These are phyloP conservation scores for Lachancea thermotolerans DNA, from an alignment of 805 yeast genomes.

Conservation along the genomic window DNA sequence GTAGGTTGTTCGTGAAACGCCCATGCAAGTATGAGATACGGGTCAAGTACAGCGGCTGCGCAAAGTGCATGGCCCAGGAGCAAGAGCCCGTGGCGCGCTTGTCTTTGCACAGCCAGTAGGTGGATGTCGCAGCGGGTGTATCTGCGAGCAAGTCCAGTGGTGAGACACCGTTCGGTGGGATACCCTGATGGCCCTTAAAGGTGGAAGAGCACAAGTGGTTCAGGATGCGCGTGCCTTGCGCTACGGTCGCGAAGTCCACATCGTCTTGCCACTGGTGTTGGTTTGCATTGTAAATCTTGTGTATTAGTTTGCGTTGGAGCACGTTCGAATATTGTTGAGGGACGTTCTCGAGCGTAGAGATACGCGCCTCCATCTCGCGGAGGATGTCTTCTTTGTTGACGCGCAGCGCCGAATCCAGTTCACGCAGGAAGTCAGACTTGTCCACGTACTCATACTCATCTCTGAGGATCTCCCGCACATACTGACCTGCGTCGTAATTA, in stretches of 20 bases:
- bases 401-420: conserved; percentile 23
- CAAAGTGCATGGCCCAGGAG: conserved; percentile 33
- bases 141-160: conserved; percentile 26
- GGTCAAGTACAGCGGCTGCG: conserved; percentile 34
- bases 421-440: conserved; percentile 22
- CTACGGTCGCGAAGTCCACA: conserved; percentile 30
- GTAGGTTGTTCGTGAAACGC: conserved; percentile 32
- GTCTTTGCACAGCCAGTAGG: conserved; percentile 29
- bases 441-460: conserved; percentile 29
- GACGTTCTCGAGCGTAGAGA: conserved; percentile 3
- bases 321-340: conserved; percentile 24
- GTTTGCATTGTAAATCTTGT: conserved; percentile 28
- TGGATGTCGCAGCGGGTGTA: conserved; percentile 14
- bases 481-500: conserved; percentile 23
- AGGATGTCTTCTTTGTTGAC: conserved; percentile 23
- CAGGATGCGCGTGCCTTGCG: conserved; percentile 34
- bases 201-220: conserved; percentile 33
- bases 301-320: conserved; percentile 23
- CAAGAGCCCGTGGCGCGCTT: conserved; percentile 19
- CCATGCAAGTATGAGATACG: conserved; percentile 34
- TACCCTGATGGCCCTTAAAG: conserved; percentile 14
- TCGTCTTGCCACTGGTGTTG: conserved; percentile 32
- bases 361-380: conserved; percentile 17
- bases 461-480: conserved; percentile 28
- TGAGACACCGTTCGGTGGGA: conserved; percentile 20